A percentile compares a stretch with the other conserved stretches of the same genome.
phyloP scores from a whole-genome alignment of 2,329 filamentous ascomycete species.

The Penicillium fuscoglaucum region DNA sequence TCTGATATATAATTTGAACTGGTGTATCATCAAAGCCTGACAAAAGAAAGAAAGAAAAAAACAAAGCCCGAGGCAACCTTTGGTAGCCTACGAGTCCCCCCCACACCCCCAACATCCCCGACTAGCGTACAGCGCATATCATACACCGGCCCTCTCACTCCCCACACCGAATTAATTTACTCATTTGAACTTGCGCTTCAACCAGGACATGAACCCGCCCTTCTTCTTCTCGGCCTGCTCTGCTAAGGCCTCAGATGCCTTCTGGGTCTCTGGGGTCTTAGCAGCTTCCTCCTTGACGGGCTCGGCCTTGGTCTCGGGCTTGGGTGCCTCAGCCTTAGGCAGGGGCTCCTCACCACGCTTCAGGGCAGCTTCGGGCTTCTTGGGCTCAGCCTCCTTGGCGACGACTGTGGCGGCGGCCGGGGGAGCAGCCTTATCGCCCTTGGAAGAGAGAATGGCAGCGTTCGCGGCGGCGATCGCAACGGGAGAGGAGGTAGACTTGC shows the following conservation, averaged over 20 bases:
- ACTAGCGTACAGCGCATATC: constrained; percentile 9
- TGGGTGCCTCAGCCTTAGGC: constrained; percentile 2
- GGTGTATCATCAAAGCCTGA: constrained; percentile 16
- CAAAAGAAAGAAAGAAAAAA: constrained; percentile 5
- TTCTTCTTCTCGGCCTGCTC: constrained; percentile 21
- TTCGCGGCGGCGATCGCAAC: constrained; percentile 22
- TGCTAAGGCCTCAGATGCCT: constrained; percentile 9
- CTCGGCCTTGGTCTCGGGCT: constrained; percentile 14
- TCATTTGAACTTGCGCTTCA: constrained; percentile 34
- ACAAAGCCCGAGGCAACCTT: background rate
- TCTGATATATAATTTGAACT: constrained; percentile 18
- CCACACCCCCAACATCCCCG: background rate
- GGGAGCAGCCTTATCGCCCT: constrained; percentile 21
- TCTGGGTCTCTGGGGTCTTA: constrained; percentile 4
- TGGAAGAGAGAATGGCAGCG: constrained; percentile 23
- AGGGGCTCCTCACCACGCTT: constrained; percentile 27
- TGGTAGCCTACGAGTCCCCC: background rate
- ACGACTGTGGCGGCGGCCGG: constrained; percentile 11
- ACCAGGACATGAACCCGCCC: constrained; percentile 30
- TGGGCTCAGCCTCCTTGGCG: constrained; percentile 15
- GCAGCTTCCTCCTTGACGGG: constrained; percentile 9
- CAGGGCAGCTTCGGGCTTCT: constrained; percentile 26
- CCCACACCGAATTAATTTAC: constrained; percentile 8
- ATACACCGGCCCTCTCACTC: constrained; percentile 5
- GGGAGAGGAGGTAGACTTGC: constrained; percentile 18